These are phyloP conservation scores for Wickerhamomyces rabaulensis DNA, from an alignment of 805 yeast genomes.

Conservation along the genomic window DNA sequence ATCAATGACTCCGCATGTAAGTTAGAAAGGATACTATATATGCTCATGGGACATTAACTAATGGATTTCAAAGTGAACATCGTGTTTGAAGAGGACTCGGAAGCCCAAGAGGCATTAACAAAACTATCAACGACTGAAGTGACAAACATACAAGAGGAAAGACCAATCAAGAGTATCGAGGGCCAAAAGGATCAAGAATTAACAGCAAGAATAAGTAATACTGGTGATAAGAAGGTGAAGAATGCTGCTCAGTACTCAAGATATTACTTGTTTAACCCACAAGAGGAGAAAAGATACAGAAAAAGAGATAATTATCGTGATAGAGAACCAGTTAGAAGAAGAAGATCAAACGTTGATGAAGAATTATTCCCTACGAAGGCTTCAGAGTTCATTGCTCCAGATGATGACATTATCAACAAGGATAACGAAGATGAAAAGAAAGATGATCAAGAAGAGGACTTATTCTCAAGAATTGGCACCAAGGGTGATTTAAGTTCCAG, in stretches of 20 bases:
- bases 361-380: constrained; percentile 20
- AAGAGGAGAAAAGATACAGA: constrained; percentile 6
- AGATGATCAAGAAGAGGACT: not conserved
- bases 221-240: constrained; percentile 22
- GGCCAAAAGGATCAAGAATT: constrained; percentile 12
- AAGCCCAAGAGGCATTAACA: constrained; percentile 12
- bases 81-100: constrained; percentile 18
- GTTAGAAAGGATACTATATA: constrained; percentile 2
- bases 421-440: not conserved
- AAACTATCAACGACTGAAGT: constrained; percentile 8
- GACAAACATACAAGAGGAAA: constrained; percentile 5
- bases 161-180: constrained; percentile 8
- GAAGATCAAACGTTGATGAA: constrained; percentile 10
- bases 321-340: constrained; percentile 15
- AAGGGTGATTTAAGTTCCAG: not conserved
- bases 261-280: constrained; percentile 24
- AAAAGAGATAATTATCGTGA: constrained; percentile 14
- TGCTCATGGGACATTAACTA: not conserved
- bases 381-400: not conserved
- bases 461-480: constrained; percentile 3
- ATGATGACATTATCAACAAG: not conserved
- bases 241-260: constrained; percentile 23
- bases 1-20: constrained; percentile 20
- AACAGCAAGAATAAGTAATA: constrained; percentile 15
- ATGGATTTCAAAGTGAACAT: constrained; percentile 13